Evolutionary conservation across 495 filamentous ascomycete genomes (phyloP), one percentile per base, ranked within the genome.

Genomic region (Penicillium manginii): DNA sequence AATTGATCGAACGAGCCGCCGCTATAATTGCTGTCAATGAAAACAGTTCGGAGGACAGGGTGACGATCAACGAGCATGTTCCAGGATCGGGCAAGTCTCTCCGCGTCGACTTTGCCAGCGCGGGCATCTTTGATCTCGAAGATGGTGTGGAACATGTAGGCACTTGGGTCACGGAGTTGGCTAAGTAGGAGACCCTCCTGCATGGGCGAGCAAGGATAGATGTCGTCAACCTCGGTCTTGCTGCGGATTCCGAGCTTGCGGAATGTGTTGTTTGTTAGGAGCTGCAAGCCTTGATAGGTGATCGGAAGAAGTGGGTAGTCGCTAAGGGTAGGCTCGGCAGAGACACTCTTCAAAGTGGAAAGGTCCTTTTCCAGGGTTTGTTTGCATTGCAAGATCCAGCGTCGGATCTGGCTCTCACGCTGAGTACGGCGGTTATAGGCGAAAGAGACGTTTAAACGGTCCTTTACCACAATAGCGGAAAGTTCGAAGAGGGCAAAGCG

Each of bases 121-220:
- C 60, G 52, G 11, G 57, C 51, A 35, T 67, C 32, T 23, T 72
- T 72, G 19, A 82, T 72, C 40, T 83, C 78, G 17, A 80, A 81
- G 6, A 81, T 70, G 3, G 72, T 72, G 57, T 77, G 71, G 58
- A 78, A 79, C 55, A 77, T 72, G 63, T 84, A 85, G 1, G 70
- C 65, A 26, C 64, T 66, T 12, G 78, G 71, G 42, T 82, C 74
- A 23, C 78, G 82, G 14, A 82, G 74, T 35, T 90, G 86, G 53
- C 84, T 87, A 52, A 88, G 81, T 15, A 91, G 69, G 4, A 90
- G 81, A 45, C 83, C 86, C 57, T 88, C 82, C 59, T 91, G 88
- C 37, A 85, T 83, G 0, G 85, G 81, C 0, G 87, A 87, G 52
- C 82, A 85, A 2, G 87, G 87, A 50, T 88, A 89, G 31, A 83